phyloP scores from a whole-genome alignment of 2,329 filamentous ascomycete genomes.

The Clarireedia homoeocarpa region DNA sequence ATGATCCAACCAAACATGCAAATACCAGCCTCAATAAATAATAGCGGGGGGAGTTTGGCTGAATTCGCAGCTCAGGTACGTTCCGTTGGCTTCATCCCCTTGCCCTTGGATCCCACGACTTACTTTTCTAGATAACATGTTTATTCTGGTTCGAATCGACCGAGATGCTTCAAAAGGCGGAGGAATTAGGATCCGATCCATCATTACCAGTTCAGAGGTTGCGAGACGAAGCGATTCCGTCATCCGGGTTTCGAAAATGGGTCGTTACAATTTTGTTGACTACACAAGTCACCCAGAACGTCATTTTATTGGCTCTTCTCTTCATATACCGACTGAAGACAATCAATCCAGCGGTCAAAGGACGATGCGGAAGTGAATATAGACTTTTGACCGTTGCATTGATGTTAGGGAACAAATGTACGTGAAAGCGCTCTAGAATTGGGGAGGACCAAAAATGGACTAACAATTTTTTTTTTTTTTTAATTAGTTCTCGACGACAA shows the following conservation, averaged over 20 bases:
- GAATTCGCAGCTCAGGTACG: conserved; percentile 77
- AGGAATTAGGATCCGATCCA: conserved; percentile 37
- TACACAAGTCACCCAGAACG: conserved; percentile 93
- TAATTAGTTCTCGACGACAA: conserved; percentile 82
- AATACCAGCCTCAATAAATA: conserved; percentile 68
- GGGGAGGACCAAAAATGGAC: conserved; percentile 1
- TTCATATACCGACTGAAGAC: conserved; percentile 93
- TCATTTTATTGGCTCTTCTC: conserved; percentile 79
- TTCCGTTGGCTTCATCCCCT: conserved; percentile 4
- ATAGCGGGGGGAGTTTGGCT: conserved; percentile 65
- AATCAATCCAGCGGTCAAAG: conserved; percentile 80
- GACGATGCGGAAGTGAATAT: conserved; percentile 89
- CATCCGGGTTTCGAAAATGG: conserved; percentile 84
- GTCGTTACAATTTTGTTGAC: conserved; percentile 84
- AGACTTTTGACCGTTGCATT: conserved; percentile 85
- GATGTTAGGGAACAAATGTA: conserved; percentile 97
- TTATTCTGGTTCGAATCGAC: conserved; percentile 96
- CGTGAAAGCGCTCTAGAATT: conserved; percentile 26
- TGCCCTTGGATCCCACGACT: conserved; percentile 8
- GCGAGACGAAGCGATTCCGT: conserved; percentile 65
- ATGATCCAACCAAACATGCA: conserved; percentile 40
- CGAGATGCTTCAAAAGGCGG: conserved; percentile 67
- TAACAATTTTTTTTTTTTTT: conserved; percentile 16
- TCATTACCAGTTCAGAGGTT: conserved; percentile 45
- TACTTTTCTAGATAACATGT: conserved; percentile 67